phyloP scores from a whole-genome alignment of 768 basidiomycete species.

The Pilatotrama ljubarskyi region DNA sequence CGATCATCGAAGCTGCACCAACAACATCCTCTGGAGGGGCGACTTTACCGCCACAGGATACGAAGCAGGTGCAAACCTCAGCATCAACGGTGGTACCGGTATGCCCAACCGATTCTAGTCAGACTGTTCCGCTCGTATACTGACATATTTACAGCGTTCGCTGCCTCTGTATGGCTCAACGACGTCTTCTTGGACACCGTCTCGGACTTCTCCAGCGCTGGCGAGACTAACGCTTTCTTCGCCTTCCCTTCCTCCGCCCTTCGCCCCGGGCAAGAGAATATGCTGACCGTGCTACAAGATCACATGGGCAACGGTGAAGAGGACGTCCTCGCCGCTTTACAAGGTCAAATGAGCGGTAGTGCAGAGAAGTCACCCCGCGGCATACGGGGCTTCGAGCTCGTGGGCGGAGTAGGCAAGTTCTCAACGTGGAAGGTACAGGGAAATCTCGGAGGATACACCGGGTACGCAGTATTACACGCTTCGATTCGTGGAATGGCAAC shows the following conservation, averaged over 20 bases:
- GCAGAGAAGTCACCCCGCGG: conserved; percentile 79
- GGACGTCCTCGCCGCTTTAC: conserved; percentile 41
- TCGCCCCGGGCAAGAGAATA: conserved; percentile 62
- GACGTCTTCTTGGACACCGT: conserved; percentile 68
- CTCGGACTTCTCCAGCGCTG: conserved; percentile 44
- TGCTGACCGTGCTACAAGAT: conserved; percentile 37
- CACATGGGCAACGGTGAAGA: conserved; percentile 82
- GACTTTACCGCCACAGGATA: conserved; percentile 66
- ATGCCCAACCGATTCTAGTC: background rate
- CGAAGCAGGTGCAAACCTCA: conserved; percentile 69
- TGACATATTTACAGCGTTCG: conserved; percentile 50
- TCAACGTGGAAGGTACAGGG: conserved; percentile 47
- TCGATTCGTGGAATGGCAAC: background rate
- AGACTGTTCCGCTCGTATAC: background rate
- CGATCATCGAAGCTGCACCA: conserved; percentile 63
- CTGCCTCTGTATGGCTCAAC: conserved; percentile 82
- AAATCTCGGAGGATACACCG: conserved; percentile 44
- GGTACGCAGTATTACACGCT: conserved; percentile 25
- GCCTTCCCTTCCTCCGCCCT: conserved; percentile 51
- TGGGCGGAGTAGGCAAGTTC: conserved; percentile 45
- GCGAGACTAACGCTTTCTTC: conserved; percentile 69
- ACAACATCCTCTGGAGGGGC: conserved; percentile 78
- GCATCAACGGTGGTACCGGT: conserved; percentile 83
- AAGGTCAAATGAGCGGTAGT: conserved; percentile 77
- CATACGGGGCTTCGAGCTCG: conserved; percentile 71